Conservation (phyloP, 1,284 basidiomycete species). For the Volvariella volvacea region DNA sequence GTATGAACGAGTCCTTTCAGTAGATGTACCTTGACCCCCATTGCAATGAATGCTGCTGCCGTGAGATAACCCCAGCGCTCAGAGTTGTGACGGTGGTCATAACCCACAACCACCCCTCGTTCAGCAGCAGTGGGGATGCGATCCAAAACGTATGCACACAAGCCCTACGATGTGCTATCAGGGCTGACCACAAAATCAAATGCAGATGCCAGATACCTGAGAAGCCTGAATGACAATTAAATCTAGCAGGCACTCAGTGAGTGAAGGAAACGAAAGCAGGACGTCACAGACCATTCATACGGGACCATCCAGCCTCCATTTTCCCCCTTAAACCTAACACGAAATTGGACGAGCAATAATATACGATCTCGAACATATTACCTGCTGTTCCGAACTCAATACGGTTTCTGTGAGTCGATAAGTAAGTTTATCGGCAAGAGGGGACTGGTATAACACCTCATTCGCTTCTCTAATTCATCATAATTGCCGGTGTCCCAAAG, state of each 20-base stretch:
- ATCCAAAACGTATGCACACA: slow-evolving; percentile 62
- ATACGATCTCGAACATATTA: slow-evolving; percentile 20
- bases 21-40: slow-evolving; percentile 66
- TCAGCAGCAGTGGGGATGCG: slow-evolving; percentile 43
- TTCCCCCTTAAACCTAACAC: slow-evolving; percentile 62
- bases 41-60: slow-evolving; percentile 58
- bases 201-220: slow-evolving; percentile 39
- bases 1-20: slow-evolving; percentile 70
- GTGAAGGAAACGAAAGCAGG: not conserved
- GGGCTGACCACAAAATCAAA: not conserved
- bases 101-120: slow-evolving; percentile 72
- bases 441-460: slow-evolving; percentile 36
- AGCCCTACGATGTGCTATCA: slow-evolving; percentile 42
- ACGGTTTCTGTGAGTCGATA: slow-evolving; percentile 38
- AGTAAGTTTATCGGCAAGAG: slow-evolving; percentile 5
- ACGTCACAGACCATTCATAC: slow-evolving; percentile 62
- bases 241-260: slow-evolving; percentile 30
- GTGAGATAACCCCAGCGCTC: slow-evolving; percentile 71
- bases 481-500: slow-evolving; percentile 39
- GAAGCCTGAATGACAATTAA: slow-evolving; percentile 78
- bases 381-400: slow-evolving; percentile 87
- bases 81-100: slow-evolving; percentile 78
- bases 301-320: slow-evolving; percentile 82
- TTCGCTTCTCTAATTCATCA: slow-evolving; percentile 47
- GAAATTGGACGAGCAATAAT: slow-evolving; percentile 2